A percentile compares a stretch with the other conserved stretches of the same genome.
phyloP scores from a whole-genome alignment of 208 protist species.

The Trypanosoma mega region DNA sequence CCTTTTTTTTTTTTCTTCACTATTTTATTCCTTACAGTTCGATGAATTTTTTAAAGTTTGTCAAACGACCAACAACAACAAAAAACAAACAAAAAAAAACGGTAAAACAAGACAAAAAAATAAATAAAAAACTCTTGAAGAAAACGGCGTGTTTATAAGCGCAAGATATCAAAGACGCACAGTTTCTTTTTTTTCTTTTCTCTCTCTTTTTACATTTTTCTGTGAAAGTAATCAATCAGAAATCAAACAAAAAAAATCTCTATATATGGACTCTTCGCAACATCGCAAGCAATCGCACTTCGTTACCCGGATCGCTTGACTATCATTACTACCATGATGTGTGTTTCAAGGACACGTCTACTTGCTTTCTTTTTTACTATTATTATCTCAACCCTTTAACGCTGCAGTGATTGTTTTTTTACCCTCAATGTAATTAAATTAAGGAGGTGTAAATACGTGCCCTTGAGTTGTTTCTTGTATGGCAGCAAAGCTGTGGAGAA shows the following conservation, averaged over 20 bases:
- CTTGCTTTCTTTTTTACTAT: too few relatives aligned
- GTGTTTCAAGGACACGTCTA: too few relatives aligned
- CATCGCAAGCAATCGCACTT: too few relatives aligned
- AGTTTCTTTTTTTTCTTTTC: not conserved
- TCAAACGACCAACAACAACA: not conserved
- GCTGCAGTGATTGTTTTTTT: too few relatives aligned
- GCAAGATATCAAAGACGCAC: not conserved
- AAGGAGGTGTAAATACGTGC: too few relatives aligned
- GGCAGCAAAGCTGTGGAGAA: too few relatives aligned
- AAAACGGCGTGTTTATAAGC: too few relatives aligned
- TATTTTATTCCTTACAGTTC: not conserved
- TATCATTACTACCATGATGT: too few relatives aligned
- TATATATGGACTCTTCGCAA: not conserved
- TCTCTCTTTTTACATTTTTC: not conserved
- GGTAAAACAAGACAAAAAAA: conserved; percentile 1
- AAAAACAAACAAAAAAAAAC: conserved; percentile 1
- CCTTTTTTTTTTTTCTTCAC: not conserved
- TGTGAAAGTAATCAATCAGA: not conserved
- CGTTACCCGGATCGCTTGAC: too few relatives aligned
- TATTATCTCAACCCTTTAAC: too few relatives aligned
- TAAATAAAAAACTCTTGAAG: not conserved
- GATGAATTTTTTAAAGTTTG: not conserved
- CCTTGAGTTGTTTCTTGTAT: too few relatives aligned
- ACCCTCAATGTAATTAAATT: too few relatives aligned
- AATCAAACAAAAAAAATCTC: not conserved